A percentile compares a stretch with the other conserved stretches of the same genome.
phyloP scores from a whole-genome alignment of 805 yeast species.

The Cyberlindnera euphorbiae region DNA sequence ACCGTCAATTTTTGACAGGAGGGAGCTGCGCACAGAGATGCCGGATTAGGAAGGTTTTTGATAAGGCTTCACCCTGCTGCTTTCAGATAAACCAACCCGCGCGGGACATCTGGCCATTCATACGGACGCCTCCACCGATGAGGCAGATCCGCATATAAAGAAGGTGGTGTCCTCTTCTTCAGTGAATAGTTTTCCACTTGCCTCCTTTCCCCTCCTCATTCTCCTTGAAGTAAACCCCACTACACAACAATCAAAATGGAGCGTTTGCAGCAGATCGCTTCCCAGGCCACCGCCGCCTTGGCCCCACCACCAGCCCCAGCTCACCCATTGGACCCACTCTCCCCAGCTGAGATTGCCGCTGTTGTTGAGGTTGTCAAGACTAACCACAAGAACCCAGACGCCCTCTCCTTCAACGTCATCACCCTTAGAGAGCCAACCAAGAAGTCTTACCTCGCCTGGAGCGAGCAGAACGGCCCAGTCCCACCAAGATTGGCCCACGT shows the following conservation, averaged over 20 bases:
- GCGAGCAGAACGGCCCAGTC: slow-evolving; percentile 49
- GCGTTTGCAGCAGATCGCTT: slow-evolving; percentile 59
- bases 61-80: background rate
- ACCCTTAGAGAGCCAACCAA: slow-evolving; percentile 71
- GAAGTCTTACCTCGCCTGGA: slow-evolving; percentile 59
- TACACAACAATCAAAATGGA: slow-evolving; percentile 39
- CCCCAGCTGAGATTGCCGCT: slow-evolving; percentile 56
- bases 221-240: too few species aligned
- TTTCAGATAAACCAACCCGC: background rate
- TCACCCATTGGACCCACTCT: slow-evolving; percentile 71
- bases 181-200: background rate
- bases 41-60: background rate
- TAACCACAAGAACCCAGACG: slow-evolving; percentile 37
- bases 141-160: too few species aligned
- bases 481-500: slow-evolving; percentile 69
- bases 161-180: too few species aligned
- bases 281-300: slow-evolving; percentile 53
- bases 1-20: too few species aligned
- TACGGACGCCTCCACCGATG: too few species aligned
- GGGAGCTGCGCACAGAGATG: too few species aligned
- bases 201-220: background rate
- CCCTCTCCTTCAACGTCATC: slow-evolving; percentile 59
- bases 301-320: slow-evolving; percentile 51
- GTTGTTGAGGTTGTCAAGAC: slow-evolving; percentile 49
- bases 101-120: too few species aligned